Evolutionary conservation across 2,329 filamentous ascomycete species (phyloP).

Genomic region (Cryphonectria naterciae): DNA sequence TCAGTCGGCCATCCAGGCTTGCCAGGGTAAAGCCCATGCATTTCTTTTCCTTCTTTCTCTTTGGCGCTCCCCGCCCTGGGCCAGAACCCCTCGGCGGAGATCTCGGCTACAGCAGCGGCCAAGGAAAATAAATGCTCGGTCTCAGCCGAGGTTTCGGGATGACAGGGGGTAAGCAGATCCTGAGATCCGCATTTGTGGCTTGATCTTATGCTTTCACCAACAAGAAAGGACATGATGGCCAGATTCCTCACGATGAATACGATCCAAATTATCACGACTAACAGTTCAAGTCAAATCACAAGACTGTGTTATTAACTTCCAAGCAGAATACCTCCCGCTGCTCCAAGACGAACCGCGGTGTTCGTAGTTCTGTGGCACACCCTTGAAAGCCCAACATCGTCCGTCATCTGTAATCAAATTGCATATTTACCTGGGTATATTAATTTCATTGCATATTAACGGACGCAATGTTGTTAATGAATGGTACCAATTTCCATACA

Average conservation of each 20-base stretch:
- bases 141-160: conserved; percentile 17
- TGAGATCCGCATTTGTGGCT: background rate
- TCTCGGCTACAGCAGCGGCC: background rate
- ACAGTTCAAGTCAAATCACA: background rate
- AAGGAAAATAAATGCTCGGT: background rate
- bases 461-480: background rate
- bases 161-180: background rate
- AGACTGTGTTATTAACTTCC: background rate
- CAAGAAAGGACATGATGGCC: background rate
- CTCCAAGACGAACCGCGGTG: background rate
- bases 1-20: background rate
- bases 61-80: background rate
- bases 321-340: background rate
- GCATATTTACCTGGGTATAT: background rate
- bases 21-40: background rate
- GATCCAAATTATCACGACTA: background rate
- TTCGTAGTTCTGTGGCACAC: background rate
- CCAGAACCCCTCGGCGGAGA: background rate
- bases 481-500: background rate
- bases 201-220: background rate
- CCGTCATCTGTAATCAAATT: background rate
- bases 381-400: background rate
- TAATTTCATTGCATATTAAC: background rate
- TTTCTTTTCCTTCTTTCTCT: background rate
- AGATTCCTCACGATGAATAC: background rate